Evolutionary conservation across 2,329 filamentous ascomycete species (phyloP), one percentile per base, ranked within the genome.

Genomic region (Drechslera avenae): DNA sequence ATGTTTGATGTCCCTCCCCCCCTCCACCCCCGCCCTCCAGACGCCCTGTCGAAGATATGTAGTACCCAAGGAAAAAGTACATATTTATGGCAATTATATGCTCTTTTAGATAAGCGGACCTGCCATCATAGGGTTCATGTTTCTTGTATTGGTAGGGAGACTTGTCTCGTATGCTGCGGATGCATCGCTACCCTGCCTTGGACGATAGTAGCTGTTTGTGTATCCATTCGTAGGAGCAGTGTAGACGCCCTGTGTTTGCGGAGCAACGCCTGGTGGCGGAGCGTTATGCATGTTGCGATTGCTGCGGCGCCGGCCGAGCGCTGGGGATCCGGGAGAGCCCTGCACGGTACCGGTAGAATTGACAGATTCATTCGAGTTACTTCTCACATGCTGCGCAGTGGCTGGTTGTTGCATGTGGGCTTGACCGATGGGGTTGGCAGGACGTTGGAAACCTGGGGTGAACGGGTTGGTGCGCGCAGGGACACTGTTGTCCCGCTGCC

Each of bases 401-500:
- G 56, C 28, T 32, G 52, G 50, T 17, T 48, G 52, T 34, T 55
- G 44, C 33, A 54, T 50, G 5, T 59, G 46, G 12, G 57, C 37
- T 13, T 54, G 40, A 32, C 60, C 66, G 6, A 57, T 50, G 19
- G 66, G 40, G 35, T 64, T 63, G 54, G 54, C 66, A 19, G 61
- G 59, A 17, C 68, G 64, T 42, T 71, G 63, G 40, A 67, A 66
- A 3, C 64, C 64, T 34, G 63, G 59, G 6, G 68, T 60, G 41
- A 74, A 74, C 1, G 72, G 72, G 43, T 74, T 74, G 37, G 67
- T 73, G 14, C 67, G 66, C 13, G 63, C 54, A 28, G 63, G 56
- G n/a, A 68, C 64, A 33, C 51, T 60, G 21, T 57, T 56, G 12
- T 47, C 58, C 10, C 64, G 62, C 28, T 67, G 66, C 14, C 59